These are phyloP conservation scores for Ascocoryne sarcoides DNA, from an alignment of 2,329 filamentous ascomycete species.

Conservation along the genomic window DNA sequence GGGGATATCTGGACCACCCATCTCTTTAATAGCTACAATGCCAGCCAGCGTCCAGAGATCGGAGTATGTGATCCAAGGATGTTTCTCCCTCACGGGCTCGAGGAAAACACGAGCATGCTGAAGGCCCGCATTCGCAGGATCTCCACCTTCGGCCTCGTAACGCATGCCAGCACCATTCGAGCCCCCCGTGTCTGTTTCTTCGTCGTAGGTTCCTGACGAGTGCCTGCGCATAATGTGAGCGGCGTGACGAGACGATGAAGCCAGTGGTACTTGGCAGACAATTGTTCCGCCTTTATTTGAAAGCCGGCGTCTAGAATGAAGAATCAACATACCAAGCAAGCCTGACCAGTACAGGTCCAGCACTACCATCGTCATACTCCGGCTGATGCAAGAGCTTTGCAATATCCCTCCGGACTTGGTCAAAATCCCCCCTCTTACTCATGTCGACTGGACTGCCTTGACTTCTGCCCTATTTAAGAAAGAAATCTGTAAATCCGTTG, in stretches of 20 bases:
- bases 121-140: conserved; percentile 56
- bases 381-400: conserved; percentile 46
- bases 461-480: too few species aligned
- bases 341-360: conserved; percentile 54
- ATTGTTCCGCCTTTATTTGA: too few species aligned
- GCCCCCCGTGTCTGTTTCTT: conserved; percentile 50
- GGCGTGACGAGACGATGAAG: too few species aligned
- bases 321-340: conserved; percentile 45
- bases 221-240: too few species aligned
- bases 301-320: too few species aligned
- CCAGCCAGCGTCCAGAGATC: conserved; percentile 58
- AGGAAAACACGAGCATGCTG: conserved; percentile 56
- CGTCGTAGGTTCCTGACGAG: conserved; percentile 54
- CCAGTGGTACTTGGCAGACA: too few species aligned
- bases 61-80: conserved; percentile 57
- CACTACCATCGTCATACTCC: conserved; percentile 56
- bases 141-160: conserved; percentile 54
- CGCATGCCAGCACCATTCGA: conserved; percentile 59
- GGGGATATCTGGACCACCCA: conserved; percentile 48
- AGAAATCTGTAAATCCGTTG: neutral
- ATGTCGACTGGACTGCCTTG: conserved; percentile 16
- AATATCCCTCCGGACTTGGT: conserved; percentile 47
- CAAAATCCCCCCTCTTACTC: conserved; percentile 55
- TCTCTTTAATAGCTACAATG: conserved; percentile 47
- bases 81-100: conserved; percentile 48